Evolutionary conservation across 1,284 basidiomycete genomes (phyloP).

Genomic region (Ganoderma multipileum): DNA sequence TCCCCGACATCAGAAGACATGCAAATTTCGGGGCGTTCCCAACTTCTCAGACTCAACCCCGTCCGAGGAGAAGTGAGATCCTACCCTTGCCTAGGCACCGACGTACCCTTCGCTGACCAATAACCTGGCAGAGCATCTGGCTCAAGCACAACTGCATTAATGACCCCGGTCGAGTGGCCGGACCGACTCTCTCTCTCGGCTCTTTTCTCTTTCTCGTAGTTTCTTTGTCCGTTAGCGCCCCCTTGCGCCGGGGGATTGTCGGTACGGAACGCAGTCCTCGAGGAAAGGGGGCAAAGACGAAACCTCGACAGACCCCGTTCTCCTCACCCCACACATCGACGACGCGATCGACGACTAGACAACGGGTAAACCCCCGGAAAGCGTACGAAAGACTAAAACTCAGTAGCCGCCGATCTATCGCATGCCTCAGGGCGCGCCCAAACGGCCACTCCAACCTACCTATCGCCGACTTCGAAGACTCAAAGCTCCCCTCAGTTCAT

Average conservation of each 20-base stretch:
- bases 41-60: constrained; percentile 16
- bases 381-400: constrained; percentile 22
- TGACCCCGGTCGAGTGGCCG: constrained; percentile 11
- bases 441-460: constrained; percentile 1
- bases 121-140: neutral
- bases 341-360: neutral
- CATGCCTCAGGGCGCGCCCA: neutral
- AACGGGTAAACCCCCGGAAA: neutral
- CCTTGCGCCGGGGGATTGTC: constrained; percentile 18
- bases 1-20: constrained; percentile 17
- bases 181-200: constrained; percentile 9
- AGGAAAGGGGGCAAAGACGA: constrained; percentile 1
- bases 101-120: constrained; percentile 1
- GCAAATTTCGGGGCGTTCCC: constrained; percentile 20
- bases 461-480: constrained; percentile 3
- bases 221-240: neutral
- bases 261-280: constrained; percentile 3
- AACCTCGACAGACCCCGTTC: neutral
- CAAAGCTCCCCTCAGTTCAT: constrained; percentile 7
- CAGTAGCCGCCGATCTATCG: constrained; percentile 12
- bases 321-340: neutral
- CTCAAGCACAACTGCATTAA: neutral
- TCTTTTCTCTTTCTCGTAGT: constrained; percentile 2
- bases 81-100: constrained; percentile 21
- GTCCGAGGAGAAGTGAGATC: constrained; percentile 1